A percentile compares a stretch with the other conserved stretches of the same genome.
These are phyloP conservation scores for Apophysomyces trapeziformis DNA, from an alignment of 371 early-diverging fungal genomes.

Conservation along the genomic window DNA sequence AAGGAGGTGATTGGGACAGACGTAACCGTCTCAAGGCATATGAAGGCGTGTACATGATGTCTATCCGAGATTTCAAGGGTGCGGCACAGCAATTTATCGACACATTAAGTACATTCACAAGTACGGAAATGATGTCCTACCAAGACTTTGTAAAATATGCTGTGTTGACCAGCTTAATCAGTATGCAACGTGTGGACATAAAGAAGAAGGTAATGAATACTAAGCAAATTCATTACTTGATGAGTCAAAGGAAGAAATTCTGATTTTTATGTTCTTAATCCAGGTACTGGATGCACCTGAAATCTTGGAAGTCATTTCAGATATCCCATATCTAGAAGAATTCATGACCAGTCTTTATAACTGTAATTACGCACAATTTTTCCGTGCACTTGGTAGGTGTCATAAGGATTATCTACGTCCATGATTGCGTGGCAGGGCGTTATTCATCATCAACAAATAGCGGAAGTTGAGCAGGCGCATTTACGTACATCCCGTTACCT, in stretches of 20 bases:
- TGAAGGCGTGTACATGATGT: constrained; percentile 93
- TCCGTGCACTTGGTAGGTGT: constrained; percentile 70
- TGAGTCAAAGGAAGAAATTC: too few species aligned
- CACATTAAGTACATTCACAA: constrained; percentile 96
- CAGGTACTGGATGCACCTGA: constrained; percentile 96
- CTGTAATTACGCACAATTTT: constrained; percentile 94
- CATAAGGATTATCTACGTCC: not conserved
- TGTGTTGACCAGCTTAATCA: constrained; percentile 87
- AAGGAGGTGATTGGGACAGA: constrained; percentile 99
- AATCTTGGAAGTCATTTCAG: constrained; percentile 92
- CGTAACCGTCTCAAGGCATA: constrained; percentile 99
- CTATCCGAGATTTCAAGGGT: constrained; percentile 94
- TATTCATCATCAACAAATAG: constrained; percentile 10
- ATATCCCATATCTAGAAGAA: constrained; percentile 85
- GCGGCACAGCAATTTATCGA: constrained; percentile 92
- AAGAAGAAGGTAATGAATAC: constrained; percentile 78
- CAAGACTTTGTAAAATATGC: constrained; percentile 97
- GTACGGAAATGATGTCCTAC: constrained; percentile 97
- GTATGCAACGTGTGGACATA: constrained; percentile 91
- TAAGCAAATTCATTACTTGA: too few species aligned
- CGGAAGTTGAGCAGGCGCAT: constrained; percentile 58
- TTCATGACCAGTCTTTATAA: constrained; percentile 90
- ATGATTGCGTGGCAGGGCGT: too few species aligned
- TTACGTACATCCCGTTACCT: constrained; percentile 68
- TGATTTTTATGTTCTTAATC: not conserved